Base-by-base conservation (phyloP, 1,284 basidiomycete species). In the Microbotryum intermedium region DNA sequence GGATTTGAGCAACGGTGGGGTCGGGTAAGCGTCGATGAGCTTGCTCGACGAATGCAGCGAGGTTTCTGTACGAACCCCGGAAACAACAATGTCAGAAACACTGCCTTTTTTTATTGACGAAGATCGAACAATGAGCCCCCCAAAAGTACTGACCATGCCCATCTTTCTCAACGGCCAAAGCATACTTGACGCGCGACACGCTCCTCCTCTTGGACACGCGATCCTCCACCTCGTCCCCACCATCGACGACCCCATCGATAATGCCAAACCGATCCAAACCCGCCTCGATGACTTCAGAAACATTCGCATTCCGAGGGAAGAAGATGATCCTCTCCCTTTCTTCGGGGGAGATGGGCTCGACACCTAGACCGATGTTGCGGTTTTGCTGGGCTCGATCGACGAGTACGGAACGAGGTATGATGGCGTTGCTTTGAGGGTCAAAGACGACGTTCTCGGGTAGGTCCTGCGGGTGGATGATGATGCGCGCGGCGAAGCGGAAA, bases 161-260 rank as follows among this genome's bases (percentile, higher is more conserved):
- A 4, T 64, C 60, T 25, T 45, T 42, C 54, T 61, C 79, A 9
- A 82, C 82, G 60, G 81, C 79, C 53, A 97, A 77, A 20, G 82
- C 82, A 74, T 97, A 97, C 52, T 90, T 81, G 47, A 94, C 87
- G 51, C 88, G 81, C 3, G 82, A 76, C 21, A 82, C 79, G 74
- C 89, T 93, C 62, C 86, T 80, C 58, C 90, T 79, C 74, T 90
- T 89, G 16, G 83, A 81, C 47, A 84, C 76, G 73, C 93, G 91
- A 72, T 94, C 91, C 74, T 97, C 94, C 1, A 97, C 83, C 70
- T 97, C 93, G 74, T 98, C 94, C 1, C 93, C 93, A 2, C 94
- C 94, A 73, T 97, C 92, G 1, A 97, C 93, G 2, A 98, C 90
- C 21, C 92, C 94, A 47, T 97, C 94, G 39, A 83, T 77, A 53